A percentile compares a stretch with the other conserved stretches of the same genome.
phyloP scores from a whole-genome alignment of 352 stramenopile species.

The Phytopythium ostracodes region DNA sequence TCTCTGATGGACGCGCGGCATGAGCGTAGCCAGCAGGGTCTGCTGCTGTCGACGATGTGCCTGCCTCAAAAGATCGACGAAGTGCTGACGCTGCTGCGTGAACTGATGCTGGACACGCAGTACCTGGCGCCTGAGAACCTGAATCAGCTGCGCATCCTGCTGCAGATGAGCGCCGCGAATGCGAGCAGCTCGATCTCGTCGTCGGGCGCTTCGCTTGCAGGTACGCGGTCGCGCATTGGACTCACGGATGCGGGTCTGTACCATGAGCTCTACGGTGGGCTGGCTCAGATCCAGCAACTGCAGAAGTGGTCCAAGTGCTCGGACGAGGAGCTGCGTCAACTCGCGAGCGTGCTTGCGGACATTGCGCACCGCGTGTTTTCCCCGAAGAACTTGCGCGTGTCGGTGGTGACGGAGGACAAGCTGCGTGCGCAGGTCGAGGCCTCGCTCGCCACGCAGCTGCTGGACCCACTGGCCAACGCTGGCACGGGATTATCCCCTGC shows the following conservation, averaged over 20 bases:
- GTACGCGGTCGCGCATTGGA: slow-evolving; percentile 48
- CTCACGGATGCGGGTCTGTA: slow-evolving; percentile 50
- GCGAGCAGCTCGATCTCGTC: slow-evolving; percentile 73
- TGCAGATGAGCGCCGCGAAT: slow-evolving; percentile 65
- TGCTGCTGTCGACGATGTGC: slow-evolving; percentile 66
- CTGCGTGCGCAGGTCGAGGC: slow-evolving; percentile 45
- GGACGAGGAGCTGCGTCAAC: slow-evolving; percentile 54
- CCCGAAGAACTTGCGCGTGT: slow-evolving; percentile 50
- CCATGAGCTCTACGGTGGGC: slow-evolving; percentile 64
- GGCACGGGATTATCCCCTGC: background rate
- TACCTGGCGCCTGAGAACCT: slow-evolving; percentile 69
- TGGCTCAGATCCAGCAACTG: slow-evolving; percentile 74
- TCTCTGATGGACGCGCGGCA: slow-evolving; percentile 42
- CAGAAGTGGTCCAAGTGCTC: slow-evolving; percentile 67
- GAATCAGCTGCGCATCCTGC: slow-evolving; percentile 62
- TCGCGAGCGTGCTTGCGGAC: slow-evolving; percentile 51
- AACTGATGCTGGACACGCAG: slow-evolving; percentile 73
- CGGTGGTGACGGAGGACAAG: slow-evolving; percentile 74
- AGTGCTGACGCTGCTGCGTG: slow-evolving; percentile 47
- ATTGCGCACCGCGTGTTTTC: slow-evolving; percentile 60
- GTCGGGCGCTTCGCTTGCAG: slow-evolving; percentile 54
- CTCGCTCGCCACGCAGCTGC: slow-evolving; percentile 36
- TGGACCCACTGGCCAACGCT: slow-evolving; percentile 29
- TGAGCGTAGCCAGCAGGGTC: slow-evolving; percentile 41
- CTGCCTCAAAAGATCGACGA: slow-evolving; percentile 72